Evolutionary conservation across 163 green algal genomes (phyloP).

Genomic region (Trebouxiophyceae sp.): DNA sequence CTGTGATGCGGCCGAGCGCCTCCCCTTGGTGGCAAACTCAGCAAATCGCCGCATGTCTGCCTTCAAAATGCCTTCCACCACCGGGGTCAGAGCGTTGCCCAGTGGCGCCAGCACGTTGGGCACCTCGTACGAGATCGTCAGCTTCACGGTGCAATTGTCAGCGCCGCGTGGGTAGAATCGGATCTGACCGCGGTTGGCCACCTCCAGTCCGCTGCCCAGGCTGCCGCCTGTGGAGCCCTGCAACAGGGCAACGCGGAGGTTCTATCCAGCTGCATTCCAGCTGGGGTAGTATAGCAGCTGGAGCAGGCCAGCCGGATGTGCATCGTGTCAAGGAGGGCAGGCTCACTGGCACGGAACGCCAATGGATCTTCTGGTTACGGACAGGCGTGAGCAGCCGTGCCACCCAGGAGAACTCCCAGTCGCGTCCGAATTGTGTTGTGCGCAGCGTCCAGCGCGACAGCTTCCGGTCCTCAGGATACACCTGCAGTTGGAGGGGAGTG

Average conservation of each 20-base stretch:
- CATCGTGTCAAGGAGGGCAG: too few species aligned
- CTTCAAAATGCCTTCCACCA: constrained; percentile 76
- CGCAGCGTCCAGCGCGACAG: constrained; percentile 74
- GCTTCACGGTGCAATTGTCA: constrained; percentile 44
- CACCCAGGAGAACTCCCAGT: constrained; percentile 83
- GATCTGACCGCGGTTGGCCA: constrained; percentile 71
- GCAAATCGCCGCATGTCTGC: constrained; percentile 71
- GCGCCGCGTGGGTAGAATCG: constrained; percentile 50
- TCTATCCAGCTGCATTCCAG: too few species aligned
- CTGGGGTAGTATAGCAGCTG: not conserved
- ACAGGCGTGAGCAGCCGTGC: constrained; percentile 73
- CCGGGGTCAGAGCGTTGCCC: constrained; percentile 64
- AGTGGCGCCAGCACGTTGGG: constrained; percentile 71
- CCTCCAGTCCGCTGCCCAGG: constrained; percentile 40
- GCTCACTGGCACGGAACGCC: constrained; percentile 46
- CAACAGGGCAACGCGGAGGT: not conserved
- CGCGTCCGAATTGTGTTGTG: constrained; percentile 62
- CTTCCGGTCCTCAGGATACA: constrained; percentile 51
- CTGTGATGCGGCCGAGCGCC: too few species aligned
- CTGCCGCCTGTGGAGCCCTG: constrained; percentile 45
- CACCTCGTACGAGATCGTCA: constrained; percentile 83
- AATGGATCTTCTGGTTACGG: constrained; percentile 76
- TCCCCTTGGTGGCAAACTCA: not conserved
- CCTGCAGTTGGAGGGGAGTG: constrained; percentile 3
- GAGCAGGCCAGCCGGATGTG: too few species aligned